Conservation (phyloP, 495 filamentous ascomycete species). For the Melanomma pulvis-pyrius region DNA sequence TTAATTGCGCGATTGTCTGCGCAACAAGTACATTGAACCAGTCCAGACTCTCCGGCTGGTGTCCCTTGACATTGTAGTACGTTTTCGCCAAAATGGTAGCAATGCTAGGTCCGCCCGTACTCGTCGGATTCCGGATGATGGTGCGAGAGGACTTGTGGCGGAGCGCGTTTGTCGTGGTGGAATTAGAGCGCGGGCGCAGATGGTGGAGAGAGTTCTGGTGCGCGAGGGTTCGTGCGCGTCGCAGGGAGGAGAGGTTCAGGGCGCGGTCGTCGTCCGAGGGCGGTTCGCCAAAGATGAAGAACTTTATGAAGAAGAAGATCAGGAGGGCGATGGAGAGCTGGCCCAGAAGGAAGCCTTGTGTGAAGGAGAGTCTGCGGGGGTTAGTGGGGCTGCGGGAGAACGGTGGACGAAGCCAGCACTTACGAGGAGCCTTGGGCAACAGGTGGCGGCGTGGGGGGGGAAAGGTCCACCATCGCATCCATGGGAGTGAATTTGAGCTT, state of each 20-base stretch:
- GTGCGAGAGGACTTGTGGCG: constrained; percentile 36
- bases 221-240: constrained; percentile 63
- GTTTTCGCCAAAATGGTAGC: constrained; percentile 93
- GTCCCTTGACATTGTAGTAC: constrained; percentile 94
- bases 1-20: constrained; percentile 94
- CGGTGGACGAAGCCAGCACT: background rate
- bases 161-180: constrained; percentile 34
- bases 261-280: constrained; percentile 77
- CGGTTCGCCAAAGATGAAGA: constrained; percentile 98
- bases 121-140: constrained; percentile 55
- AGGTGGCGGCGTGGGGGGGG: background rate
- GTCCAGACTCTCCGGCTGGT: constrained; percentile 97
- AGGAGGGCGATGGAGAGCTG: constrained; percentile 89
- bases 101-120: constrained; percentile 57
- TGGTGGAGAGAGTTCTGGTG: constrained; percentile 51
- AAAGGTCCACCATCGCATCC: constrained; percentile 2
- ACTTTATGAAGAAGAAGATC: constrained; percentile 94
- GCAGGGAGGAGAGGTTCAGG: constrained; percentile 67
- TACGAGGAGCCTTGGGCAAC: constrained; percentile 36
- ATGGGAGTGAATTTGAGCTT: background rate
- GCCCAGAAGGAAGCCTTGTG: constrained; percentile 88
- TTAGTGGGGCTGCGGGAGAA: constrained; percentile 12
- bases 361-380: constrained; percentile 74
- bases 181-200: constrained; percentile 51
- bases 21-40: constrained; percentile 99